Percentiles rank a stretch among this genome's conserved stretches.
Evolutionary conservation across 2,329 filamentous ascomycete genomes (phyloP).

Genomic region (Arthroderma uncinatum): DNA sequence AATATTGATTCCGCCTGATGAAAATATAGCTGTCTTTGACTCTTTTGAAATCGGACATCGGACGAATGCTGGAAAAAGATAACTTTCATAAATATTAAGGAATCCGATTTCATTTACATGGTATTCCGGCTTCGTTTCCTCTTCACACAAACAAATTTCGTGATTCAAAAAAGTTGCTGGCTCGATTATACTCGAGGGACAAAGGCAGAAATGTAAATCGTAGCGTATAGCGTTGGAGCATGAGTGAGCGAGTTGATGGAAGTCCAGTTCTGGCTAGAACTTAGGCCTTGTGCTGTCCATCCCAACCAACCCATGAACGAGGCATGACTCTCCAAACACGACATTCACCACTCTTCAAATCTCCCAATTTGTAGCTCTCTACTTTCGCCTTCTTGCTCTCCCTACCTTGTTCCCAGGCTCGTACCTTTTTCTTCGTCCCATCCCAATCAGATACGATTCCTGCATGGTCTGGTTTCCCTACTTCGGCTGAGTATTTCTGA

Average conservation of each 20-base stretch:
- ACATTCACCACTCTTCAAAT: constrained; percentile 84
- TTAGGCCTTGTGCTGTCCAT: constrained; percentile 23
- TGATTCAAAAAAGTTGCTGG: background rate
- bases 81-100: background rate
- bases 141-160: background rate
- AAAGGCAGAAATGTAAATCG: background rate
- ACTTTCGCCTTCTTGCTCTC: constrained; percentile 89
- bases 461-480: constrained; percentile 81
- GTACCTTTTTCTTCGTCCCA: constrained; percentile 93
- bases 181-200: background rate
- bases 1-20: background rate
- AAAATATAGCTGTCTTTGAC: background rate
- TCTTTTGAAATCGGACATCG: too few relatives aligned
- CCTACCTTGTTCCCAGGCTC: constrained; percentile 87
- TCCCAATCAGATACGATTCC: constrained; percentile 93
- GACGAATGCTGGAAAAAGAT: background rate
- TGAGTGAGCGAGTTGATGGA: background rate
- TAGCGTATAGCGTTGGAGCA: background rate
- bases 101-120: background rate
- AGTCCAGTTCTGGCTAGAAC: background rate
- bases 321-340: constrained; percentile 96
- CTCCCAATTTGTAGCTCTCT: constrained; percentile 88
- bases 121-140: background rate
- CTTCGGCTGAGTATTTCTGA: constrained; percentile 79
- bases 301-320: constrained; percentile 86